Conservation (phyloP, 768 basidiomycete genomes). For the Suillus subaureus region DNA sequence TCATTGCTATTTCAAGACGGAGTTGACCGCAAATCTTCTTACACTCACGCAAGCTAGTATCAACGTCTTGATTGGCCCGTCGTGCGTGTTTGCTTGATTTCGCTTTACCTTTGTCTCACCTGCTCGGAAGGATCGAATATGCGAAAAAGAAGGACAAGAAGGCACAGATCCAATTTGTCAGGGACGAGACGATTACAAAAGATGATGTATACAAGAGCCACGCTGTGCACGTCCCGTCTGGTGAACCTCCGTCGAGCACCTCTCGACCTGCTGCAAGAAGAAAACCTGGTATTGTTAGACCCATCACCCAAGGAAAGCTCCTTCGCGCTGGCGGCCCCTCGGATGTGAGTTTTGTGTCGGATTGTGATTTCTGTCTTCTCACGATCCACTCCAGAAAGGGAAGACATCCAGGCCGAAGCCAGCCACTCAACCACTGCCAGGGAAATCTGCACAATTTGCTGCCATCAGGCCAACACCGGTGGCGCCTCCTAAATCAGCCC, state of each 20-base stretch:
- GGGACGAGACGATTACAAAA: conserved; percentile 80
- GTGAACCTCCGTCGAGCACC: conserved; percentile 79
- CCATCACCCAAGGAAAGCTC: conserved; percentile 84
- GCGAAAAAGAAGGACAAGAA: conserved; percentile 97
- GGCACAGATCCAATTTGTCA: conserved; percentile 81
- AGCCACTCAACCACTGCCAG: conserved; percentile 57
- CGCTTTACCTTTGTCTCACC: conserved; percentile 15
- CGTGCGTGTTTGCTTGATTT: conserved; percentile 51
- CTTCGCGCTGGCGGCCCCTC: conserved; percentile 78
- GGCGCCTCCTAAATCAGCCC: conserved; percentile 35
- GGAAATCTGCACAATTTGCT: conserved; percentile 46
- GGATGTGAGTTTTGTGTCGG: conserved; percentile 37
- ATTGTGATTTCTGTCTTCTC: conserved; percentile 9
- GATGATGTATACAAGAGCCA: conserved; percentile 95
- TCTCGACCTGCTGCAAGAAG: conserved; percentile 85
- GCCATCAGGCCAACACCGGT: conserved; percentile 33
- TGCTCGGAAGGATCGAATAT: conserved; percentile 73
- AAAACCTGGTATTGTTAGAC: conserved; percentile 84
- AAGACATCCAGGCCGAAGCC: conserved; percentile 43
- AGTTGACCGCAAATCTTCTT: conserved; percentile 80
- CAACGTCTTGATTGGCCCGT: conserved; percentile 70
- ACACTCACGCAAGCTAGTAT: conserved; percentile 79
- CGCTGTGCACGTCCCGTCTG: conserved; percentile 82
- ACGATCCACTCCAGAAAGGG: conserved; percentile 43
- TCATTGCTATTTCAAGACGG: conserved; percentile 94